Conservation (phyloP, 2,329 filamentous ascomycete genomes). For the Zymoseptoria crescenta region DNA sequence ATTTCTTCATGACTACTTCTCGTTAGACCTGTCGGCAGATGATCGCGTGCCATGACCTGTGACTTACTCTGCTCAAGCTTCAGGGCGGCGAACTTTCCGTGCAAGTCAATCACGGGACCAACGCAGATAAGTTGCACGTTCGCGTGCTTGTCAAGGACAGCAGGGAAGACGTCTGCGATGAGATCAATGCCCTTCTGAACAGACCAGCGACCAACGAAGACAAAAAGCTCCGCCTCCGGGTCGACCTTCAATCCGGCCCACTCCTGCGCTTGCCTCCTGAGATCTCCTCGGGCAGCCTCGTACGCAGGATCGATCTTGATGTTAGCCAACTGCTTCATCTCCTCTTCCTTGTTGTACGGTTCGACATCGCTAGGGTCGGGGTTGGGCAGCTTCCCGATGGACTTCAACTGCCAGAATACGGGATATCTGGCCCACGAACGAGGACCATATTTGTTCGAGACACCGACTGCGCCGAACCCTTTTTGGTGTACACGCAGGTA, state of each 20-base stretch:
- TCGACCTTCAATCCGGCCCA: constrained; percentile 55
- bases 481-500: constrained; percentile 57
- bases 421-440: constrained; percentile 56
- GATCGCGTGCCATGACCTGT: neutral
- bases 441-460: constrained; percentile 58
- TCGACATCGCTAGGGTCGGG: constrained; percentile 56
- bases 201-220: constrained; percentile 60
- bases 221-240: constrained; percentile 53
- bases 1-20: constrained; percentile 50
- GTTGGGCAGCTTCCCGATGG: constrained; percentile 54
- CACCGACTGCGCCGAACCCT: constrained; percentile 57
- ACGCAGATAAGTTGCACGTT: constrained; percentile 54
- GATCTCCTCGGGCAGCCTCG: constrained; percentile 43
- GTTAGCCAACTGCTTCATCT: constrained; percentile 39
- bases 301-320: constrained; percentile 45
- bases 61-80: constrained; percentile 37
- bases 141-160: constrained; percentile 49
- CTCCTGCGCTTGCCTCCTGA: constrained; percentile 55
- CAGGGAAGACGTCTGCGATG: constrained; percentile 57
- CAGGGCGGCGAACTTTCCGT: constrained; percentile 57
- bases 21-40: neutral
- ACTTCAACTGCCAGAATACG: constrained; percentile 57
- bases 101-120: constrained; percentile 57
- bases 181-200: constrained; percentile 59
- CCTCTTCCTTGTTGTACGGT: constrained; percentile 42